Evolutionary conservation across 1,139 yeast species (phyloP).

Genomic region (Hansenula sp.): DNA sequence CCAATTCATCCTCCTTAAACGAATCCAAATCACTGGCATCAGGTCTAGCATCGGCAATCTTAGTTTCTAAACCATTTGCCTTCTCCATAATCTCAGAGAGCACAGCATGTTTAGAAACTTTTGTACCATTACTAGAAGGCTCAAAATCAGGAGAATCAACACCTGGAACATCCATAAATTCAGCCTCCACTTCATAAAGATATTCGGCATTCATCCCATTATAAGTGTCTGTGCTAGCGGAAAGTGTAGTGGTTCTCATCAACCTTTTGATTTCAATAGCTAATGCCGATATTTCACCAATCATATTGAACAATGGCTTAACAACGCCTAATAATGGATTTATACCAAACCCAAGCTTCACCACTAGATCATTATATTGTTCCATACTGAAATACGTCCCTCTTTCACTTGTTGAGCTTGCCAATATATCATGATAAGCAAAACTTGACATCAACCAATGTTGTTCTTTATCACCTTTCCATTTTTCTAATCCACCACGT

Average conservation of each 20-base stretch:
- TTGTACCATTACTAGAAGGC: constrained; percentile 13
- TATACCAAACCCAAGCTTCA: constrained; percentile 32
- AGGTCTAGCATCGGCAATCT: constrained; percentile 52
- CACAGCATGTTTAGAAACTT: constrained; percentile 23
- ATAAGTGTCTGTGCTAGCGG: constrained; percentile 20
- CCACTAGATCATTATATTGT: constrained; percentile 55
- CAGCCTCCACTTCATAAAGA: constrained; percentile 2
- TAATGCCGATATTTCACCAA: constrained; percentile 67
- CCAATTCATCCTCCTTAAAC: constrained; percentile 52
- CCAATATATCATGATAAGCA: constrained; percentile 76
- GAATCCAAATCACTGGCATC: constrained; percentile 43
- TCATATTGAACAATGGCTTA: constrained; percentile 56
- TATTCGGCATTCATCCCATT: constrained; percentile 17
- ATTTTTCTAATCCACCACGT: constrained; percentile 53
- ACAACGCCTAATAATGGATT: constrained; percentile 76
- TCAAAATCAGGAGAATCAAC: constrained; percentile 19
- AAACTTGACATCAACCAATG: constrained; percentile 79
- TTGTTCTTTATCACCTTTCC: constrained; percentile 52
- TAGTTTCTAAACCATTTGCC: constrained; percentile 44
- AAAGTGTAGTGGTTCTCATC: constrained; percentile 18
- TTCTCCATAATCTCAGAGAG: constrained; percentile 31
- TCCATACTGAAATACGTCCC: constrained; percentile 54
- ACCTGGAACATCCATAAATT: constrained; percentile 14
- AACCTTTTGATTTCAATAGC: constrained; percentile 46
- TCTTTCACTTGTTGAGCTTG: constrained; percentile 50